Evolutionary conservation across 1,139 yeast species (phyloP), one percentile per base, ranked within the genome.

Genomic region (Barnettozyma hawaiiensis): DNA sequence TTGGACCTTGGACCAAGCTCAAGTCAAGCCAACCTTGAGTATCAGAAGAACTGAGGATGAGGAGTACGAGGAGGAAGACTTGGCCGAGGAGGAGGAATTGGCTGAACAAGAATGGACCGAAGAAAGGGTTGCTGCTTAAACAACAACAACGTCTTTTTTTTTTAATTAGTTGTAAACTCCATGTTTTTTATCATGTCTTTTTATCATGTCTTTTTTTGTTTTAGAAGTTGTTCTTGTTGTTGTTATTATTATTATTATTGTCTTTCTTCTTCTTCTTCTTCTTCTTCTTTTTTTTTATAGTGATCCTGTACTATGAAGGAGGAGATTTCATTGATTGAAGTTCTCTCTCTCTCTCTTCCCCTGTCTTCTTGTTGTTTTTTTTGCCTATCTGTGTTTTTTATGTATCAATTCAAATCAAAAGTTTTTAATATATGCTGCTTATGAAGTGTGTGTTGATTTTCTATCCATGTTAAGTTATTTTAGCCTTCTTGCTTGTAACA

Each of bases 1-100:
- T 54, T 92, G 97, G 98, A 92, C 97, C 56, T 76, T 89, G 62
- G 97, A 90, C 69, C 78, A 86, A 59, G 96, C 97, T 55, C 89
- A 81, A 55, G 96, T 90, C 60, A 90, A 85, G 76, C 97, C 97
- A 58, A 80, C 96, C 50, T 76, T 90, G 61, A 84, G 95, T 43
- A 81, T 89, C 64, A 89, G 85, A 66, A 90, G 86, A 63, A 68
- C 74, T 44, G 73, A 73, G 48, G 83, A 76, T 55, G 81, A 74
- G 44, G 85, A 78, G 51, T 81, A 76, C 44, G 79, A 70, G 37
- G 71, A 65, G 43, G 73, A 65, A 42, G 73, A 75, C 54, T 76
- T 70, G 48, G 80, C 69, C 45, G 76, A 73, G 57, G 70, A 60
- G 45, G 52, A 53, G 48, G 47, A 55, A 27, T 44, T 55, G 47